phyloP scores from a whole-genome alignment of 2,329 filamentous ascomycete genomes.

The Botrytis fragariae region DNA sequence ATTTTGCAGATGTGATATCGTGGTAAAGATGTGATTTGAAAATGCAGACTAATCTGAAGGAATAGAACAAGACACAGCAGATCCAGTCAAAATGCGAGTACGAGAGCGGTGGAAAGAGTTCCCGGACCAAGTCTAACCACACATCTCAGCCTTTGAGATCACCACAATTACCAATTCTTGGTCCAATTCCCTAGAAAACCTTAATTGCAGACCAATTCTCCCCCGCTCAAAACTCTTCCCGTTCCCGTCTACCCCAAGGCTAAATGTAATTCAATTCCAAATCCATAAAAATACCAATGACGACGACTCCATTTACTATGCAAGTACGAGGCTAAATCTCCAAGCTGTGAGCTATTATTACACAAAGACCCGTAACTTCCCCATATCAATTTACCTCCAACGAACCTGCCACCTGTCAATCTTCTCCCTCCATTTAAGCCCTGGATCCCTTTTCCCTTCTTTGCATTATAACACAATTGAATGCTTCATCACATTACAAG shows the following conservation, averaged over 20 bases:
- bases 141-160: not conserved
- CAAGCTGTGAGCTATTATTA: not conserved
- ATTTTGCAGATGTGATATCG: not conserved
- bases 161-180: slow-evolving; percentile 13
- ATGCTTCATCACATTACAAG: not conserved
- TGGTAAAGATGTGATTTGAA: not conserved
- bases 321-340: slow-evolving; percentile 7
- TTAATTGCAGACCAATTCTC: not conserved
- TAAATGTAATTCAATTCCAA: slow-evolving; percentile 3
- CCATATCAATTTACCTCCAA: slow-evolving; percentile 1
- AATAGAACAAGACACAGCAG: not conserved
- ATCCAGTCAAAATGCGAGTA: not conserved
- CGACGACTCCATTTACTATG: not conserved
- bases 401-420: slow-evolving; percentile 12
- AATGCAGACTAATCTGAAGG: not conserved
- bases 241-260: not conserved
- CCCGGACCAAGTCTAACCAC: not conserved
- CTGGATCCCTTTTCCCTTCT: not conserved
- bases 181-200: not conserved
- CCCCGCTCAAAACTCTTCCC: not conserved
- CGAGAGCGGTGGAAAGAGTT: not conserved
- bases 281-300: not conserved
- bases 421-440: not conserved
- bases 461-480: not conserved
- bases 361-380: slow-evolving; percentile 2